A percentile compares a stretch with the other conserved stretches of the same genome.
Evolutionary conservation across 202 grass and related monocot species (phyloP).

Genomic region (Zizania palustris): DNA sequence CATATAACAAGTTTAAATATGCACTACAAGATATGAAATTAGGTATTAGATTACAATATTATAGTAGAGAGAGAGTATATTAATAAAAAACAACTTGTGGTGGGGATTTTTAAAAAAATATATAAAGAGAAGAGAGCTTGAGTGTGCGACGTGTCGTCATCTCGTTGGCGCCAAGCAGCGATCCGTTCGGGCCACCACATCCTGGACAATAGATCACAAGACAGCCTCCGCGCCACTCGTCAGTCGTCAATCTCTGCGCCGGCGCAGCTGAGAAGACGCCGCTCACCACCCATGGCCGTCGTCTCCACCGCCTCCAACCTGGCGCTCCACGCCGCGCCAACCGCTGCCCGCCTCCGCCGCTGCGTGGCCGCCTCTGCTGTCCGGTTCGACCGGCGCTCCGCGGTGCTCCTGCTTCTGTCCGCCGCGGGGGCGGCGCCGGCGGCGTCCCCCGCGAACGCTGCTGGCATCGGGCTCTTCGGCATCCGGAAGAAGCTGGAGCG

Average conservation of each 20-base stretch:
- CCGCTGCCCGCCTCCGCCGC: not conserved
- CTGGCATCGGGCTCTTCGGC: conserved; percentile 74
- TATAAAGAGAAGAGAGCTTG: not conserved
- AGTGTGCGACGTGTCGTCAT: not conserved
- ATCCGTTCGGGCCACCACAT: conserved; percentile 22
- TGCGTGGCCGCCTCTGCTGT: conserved; percentile 11
- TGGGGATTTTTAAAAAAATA: not conserved
- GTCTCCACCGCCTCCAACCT: conserved; percentile 48
- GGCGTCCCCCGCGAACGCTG: conserved; percentile 45
- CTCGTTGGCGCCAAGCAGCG: conserved; percentile 34
- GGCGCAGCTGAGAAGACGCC: not conserved
- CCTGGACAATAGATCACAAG: not conserved
- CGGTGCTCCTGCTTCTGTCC: conserved; percentile 64
- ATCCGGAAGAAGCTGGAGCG: conserved; percentile 79
- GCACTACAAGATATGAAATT: no score
- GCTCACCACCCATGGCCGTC: conserved; percentile 41
- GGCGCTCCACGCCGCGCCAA: conserved; percentile 31
- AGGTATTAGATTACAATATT: no score
- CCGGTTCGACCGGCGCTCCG: conserved; percentile 55
- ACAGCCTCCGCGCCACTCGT: conserved; percentile 35
- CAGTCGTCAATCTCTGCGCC: not conserved
- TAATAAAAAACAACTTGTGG: no score
- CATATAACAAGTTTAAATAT: no score
- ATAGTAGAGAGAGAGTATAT: no score
- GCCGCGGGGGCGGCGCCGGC: conserved; percentile 34